Conservation (phyloP, 805 yeast species). For the Schwanniomyces yamadae region DNA sequence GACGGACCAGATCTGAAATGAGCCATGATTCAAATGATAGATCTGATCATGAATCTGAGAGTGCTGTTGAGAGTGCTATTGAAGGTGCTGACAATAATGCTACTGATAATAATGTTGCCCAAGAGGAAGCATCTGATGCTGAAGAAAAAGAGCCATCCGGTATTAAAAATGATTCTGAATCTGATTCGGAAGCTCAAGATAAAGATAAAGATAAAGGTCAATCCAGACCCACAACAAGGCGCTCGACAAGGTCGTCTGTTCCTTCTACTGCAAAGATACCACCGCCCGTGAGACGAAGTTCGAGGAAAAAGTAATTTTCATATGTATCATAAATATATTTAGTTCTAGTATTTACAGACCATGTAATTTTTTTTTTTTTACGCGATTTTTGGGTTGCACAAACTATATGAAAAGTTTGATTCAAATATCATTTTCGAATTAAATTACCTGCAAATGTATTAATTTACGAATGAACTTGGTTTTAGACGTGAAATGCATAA, state of each 20-base stretch:
- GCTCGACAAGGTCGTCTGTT: constrained; percentile 11
- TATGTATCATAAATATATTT: too few species aligned
- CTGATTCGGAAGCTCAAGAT: not conserved
- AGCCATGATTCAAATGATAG: constrained; percentile 9
- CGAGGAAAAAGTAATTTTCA: constrained; percentile 11
- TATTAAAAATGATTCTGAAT: not conserved
- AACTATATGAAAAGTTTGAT: too few species aligned
- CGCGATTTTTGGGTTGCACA: too few species aligned
- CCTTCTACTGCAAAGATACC: constrained; percentile 6
- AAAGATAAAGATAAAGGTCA: not conserved
- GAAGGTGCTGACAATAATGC: too few species aligned
- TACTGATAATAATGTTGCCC: too few species aligned
- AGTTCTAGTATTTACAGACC: too few species aligned
- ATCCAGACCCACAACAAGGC: constrained; percentile 8
- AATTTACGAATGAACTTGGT: too few species aligned
- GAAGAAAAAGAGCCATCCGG: not conserved
- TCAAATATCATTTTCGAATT: too few species aligned
- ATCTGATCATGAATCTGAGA: constrained; percentile 4
- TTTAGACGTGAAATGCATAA: too few species aligned
- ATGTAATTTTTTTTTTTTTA: too few species aligned
- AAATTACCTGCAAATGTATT: too few species aligned
- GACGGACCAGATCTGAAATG: constrained; percentile 13
- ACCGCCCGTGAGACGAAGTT: constrained; percentile 12
- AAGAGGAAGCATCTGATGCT: too few species aligned
- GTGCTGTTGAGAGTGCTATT: not conserved